phyloP scores from a whole-genome alignment of 1,284 basidiomycete genomes.

The Cryptococcus sp. region DNA sequence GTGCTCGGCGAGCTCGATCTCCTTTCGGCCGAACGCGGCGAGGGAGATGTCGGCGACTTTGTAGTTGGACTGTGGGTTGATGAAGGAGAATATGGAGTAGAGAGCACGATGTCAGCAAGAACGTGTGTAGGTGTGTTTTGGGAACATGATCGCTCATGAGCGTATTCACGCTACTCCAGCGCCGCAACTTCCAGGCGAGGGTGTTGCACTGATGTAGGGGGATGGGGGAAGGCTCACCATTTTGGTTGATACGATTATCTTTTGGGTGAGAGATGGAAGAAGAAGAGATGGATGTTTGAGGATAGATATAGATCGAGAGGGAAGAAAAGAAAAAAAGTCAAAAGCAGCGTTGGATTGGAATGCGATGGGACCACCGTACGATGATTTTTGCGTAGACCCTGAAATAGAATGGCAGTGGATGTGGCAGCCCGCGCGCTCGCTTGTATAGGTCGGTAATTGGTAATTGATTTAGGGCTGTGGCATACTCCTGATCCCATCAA shows the following conservation, averaged over 20 bases:
- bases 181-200: too few relatives aligned
- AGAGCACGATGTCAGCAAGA: neutral
- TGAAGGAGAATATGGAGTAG: neutral
- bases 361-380: too few relatives aligned
- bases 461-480: too few relatives aligned
- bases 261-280: conserved; percentile 6
- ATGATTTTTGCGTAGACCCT: neutral
- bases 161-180: neutral
- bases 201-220: too few relatives aligned
- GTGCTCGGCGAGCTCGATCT: conserved; percentile 91
- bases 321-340: conserved; percentile 4
- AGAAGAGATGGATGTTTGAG: conserved; percentile 4
- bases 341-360: too few relatives aligned
- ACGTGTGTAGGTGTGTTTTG: conserved; percentile 14
- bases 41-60: conserved; percentile 80
- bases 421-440: too few relatives aligned
- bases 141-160: conserved; percentile 7
- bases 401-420: neutral
- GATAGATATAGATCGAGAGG: conserved; percentile 2
- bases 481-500: too few relatives aligned
- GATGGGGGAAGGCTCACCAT: conserved; percentile 14
- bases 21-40: conserved; percentile 81
- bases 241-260: conserved; percentile 8
- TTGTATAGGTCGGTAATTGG: too few relatives aligned
- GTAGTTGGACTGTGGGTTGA: conserved; percentile 30